These are phyloP conservation scores for Saturnispora quitensis DNA, from an alignment of 805 yeast species.

Conservation along the genomic window DNA sequence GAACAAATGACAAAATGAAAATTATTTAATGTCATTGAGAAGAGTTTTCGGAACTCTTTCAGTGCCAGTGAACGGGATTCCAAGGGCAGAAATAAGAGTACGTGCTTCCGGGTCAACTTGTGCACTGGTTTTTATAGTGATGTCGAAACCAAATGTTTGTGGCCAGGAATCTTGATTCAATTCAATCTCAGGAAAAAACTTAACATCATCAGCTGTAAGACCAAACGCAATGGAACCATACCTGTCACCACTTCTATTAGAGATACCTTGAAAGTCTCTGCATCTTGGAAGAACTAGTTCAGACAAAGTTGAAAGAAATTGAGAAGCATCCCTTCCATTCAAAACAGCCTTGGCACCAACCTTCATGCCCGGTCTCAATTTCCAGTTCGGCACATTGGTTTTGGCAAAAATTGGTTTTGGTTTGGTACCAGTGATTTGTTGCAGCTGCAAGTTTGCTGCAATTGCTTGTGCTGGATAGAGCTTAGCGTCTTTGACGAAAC, in stretches of 20 bases:
- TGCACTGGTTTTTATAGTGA: constrained; percentile 80
- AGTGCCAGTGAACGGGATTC: constrained; percentile 63
- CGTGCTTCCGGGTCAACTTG: constrained; percentile 88
- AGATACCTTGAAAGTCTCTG: constrained; percentile 76
- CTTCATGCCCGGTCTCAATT: constrained; percentile 74
- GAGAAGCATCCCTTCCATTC: constrained; percentile 73
- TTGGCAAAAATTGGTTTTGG: constrained; percentile 66
- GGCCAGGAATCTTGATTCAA: constrained; percentile 87
- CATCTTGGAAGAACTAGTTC: constrained; percentile 91
- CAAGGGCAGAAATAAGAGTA: constrained; percentile 69
- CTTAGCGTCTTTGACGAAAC: constrained; percentile 66
- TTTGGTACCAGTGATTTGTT: constrained; percentile 90
- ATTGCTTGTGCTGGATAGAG: constrained; percentile 65
- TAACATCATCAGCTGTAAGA: constrained; percentile 63
- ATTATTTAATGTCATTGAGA: constrained; percentile 12
- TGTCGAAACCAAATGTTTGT: constrained; percentile 72
- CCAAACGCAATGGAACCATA: constrained; percentile 85
- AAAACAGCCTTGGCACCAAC: constrained; percentile 85
- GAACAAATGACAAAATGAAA: not conserved
- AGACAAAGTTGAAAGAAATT: constrained; percentile 75
- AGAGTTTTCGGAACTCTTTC: constrained; percentile 33
- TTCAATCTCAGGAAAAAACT: constrained; percentile 88
- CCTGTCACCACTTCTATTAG: constrained; percentile 69
- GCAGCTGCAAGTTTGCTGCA: constrained; percentile 69
- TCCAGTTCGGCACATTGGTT: constrained; percentile 78